Conservation (phyloP, 768 basidiomycete genomes). For the Asterophora lycoperdoides region DNA sequence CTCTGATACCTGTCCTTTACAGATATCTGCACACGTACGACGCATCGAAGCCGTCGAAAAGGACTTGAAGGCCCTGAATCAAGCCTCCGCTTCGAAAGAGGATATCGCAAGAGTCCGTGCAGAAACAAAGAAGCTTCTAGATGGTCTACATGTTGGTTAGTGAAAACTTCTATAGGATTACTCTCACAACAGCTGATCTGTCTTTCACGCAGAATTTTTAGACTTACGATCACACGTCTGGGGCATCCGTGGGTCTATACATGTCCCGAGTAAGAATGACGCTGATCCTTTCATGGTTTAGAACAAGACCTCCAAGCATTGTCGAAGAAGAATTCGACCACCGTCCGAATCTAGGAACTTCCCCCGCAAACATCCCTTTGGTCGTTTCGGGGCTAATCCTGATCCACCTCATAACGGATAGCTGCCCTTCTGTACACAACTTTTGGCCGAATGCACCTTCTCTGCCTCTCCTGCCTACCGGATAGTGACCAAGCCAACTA, state of each 20-base stretch:
- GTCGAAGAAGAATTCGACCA: conserved; percentile 61
- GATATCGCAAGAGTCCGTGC: conserved; percentile 71
- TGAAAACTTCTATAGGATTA: conserved; percentile 3
- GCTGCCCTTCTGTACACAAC: neutral
- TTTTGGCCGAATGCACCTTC: neutral
- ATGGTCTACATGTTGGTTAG: conserved; percentile 76
- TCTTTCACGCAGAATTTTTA: conserved; percentile 56
- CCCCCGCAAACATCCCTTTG: neutral
- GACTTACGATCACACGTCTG: conserved; percentile 79
- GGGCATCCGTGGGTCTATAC: conserved; percentile 71
- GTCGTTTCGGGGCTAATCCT: neutral
- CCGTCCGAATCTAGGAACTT: conserved; percentile 48
- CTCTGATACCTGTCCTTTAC: conserved; percentile 1
- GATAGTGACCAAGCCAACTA: neutral
- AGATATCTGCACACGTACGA: conserved; percentile 82
- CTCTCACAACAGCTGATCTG: neutral
- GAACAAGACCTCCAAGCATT: conserved; percentile 79
- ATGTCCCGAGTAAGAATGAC: neutral
- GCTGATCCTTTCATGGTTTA: conserved; percentile 24
- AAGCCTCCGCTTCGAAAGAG: conserved; percentile 68
- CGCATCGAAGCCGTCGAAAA: conserved; percentile 88
- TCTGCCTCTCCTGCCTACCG: neutral
- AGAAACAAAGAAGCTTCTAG: conserved; percentile 85
- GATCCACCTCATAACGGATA: neutral
- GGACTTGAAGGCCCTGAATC: conserved; percentile 72